A percentile compares a stretch with the other conserved stretches of the same genome.
These are phyloP conservation scores for Agarophyton chilense DNA, from an alignment of 23 red algal genomes.

Conservation along the genomic window DNA sequence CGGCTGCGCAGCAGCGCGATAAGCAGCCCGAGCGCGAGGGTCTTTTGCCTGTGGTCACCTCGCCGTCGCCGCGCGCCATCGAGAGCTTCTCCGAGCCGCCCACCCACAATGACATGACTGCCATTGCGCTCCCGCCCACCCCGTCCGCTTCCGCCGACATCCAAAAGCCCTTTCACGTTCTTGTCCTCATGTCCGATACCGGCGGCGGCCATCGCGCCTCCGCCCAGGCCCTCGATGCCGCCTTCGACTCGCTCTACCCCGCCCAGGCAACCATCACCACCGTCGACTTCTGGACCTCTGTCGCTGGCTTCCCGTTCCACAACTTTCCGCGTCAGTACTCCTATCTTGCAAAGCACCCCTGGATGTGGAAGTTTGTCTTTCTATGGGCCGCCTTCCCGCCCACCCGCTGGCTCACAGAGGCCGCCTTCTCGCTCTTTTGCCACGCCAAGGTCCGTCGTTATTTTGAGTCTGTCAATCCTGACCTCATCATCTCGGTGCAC, in stretches of 20 bases:
- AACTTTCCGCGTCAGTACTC: conserved; percentile 85
- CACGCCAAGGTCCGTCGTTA: conserved; percentile 73
- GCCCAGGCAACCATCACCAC: conserved; percentile 46
- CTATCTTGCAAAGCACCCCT: conserved; percentile 83
- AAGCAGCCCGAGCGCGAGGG: conserved; percentile 22
- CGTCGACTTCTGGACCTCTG: conserved; percentile 84
- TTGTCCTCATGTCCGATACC: conserved; percentile 97
- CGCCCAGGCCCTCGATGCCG: conserved; percentile 84
- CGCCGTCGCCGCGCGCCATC: conserved; percentile 4
- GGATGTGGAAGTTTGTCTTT: conserved; percentile 82
- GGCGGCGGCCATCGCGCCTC: conserved; percentile 97
- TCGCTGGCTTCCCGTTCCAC: conserved; percentile 86
- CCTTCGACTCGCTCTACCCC: conserved; percentile 72
- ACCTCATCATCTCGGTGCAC: conserved; percentile 93
- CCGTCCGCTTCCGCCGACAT: conserved; percentile 11
- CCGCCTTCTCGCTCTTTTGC: conserved; percentile 69
- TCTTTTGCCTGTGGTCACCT: background rate
- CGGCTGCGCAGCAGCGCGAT: background rate
- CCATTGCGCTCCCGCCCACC: conserved; percentile 10
- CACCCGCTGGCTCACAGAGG: conserved; percentile 83
- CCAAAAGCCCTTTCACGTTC: conserved; percentile 51
- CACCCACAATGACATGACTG: conserved; percentile 56
- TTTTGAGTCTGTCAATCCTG: conserved; percentile 51
- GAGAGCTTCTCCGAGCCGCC: conserved; percentile 11
- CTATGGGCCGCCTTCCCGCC: conserved; percentile 74